phyloP scores from a whole-genome alignment of 306 rosid species.

The Fragaria vesca region DNA sequence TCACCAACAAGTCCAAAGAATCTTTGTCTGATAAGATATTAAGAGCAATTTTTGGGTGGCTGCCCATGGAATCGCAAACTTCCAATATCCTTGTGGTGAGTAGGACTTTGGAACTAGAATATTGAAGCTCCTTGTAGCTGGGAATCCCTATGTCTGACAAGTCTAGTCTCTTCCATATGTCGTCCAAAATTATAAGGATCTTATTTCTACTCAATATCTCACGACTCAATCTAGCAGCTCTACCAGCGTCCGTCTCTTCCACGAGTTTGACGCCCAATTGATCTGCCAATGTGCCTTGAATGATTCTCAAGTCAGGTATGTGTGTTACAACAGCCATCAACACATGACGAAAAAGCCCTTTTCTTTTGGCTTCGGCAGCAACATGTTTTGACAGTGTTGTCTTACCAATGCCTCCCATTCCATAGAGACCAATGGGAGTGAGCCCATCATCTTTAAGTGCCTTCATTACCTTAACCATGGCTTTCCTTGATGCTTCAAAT shows the following conservation, averaged over 20 bases:
- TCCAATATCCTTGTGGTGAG: slow-evolving; percentile 2
- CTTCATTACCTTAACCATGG: not conserved
- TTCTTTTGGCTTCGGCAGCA: too few relatives aligned
- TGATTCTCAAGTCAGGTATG: not conserved
- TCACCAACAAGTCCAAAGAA: slow-evolving; percentile 16
- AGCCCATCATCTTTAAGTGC: not conserved
- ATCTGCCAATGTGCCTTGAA: not conserved
- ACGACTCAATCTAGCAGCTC: not conserved
- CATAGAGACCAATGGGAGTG: not conserved
- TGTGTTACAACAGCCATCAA: slow-evolving; percentile 4
- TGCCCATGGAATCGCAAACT: slow-evolving; percentile 4
- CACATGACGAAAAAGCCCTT: not conserved
- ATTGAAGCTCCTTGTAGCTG: not conserved
- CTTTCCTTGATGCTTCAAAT: not conserved
- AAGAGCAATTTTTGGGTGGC: not conserved
- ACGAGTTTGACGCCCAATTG: not conserved
- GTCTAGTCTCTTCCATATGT: slow-evolving; percentile 6
- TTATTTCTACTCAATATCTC: not conserved
- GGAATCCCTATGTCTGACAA: slow-evolving; percentile 17
- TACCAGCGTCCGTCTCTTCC: not conserved
- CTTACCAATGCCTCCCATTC: not conserved
- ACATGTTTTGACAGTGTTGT: not conserved
- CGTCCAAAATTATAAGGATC: not conserved
- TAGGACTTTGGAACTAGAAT: slow-evolving; percentile 14
- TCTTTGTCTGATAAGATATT: not conserved